Percentiles rank a stretch among this genome's conserved stretches.
These are phyloP conservation scores for Curvularia hawaiiensis DNA, from an alignment of 2,329 filamentous ascomycete genomes.

Conservation along the genomic window DNA sequence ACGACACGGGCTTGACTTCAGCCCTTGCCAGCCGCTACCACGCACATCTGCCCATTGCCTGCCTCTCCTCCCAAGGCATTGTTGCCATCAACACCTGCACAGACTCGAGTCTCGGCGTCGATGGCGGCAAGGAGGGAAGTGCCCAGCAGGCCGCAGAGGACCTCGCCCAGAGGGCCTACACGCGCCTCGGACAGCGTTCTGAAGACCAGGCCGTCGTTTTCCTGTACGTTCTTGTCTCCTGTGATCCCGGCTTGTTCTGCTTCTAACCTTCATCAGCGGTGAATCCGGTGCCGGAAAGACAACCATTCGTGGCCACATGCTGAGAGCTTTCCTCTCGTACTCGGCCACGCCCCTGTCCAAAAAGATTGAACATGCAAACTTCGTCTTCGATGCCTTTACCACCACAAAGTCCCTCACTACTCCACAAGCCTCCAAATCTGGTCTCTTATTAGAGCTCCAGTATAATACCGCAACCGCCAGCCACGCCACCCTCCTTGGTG, in stretches of 20 bases:
- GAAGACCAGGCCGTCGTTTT: slow-evolving; percentile 96
- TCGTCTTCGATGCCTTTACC: slow-evolving; percentile 93
- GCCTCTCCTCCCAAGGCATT: slow-evolving; percentile 87
- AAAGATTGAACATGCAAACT: slow-evolving; percentile 91
- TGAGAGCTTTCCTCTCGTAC: slow-evolving; percentile 84
- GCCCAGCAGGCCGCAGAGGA: slow-evolving; percentile 93
- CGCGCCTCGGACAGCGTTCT: slow-evolving; percentile 81
- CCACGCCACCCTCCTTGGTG: slow-evolving; percentile 87
- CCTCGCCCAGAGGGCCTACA: slow-evolving; percentile 83
- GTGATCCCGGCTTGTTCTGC: neutral
- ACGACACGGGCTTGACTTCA: slow-evolving; percentile 77
- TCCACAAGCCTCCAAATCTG: slow-evolving; percentile 92
- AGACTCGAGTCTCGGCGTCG: slow-evolving; percentile 81
- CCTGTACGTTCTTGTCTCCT: slow-evolving; percentile 66
- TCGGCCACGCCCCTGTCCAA: slow-evolving; percentile 91
- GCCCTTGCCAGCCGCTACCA: slow-evolving; percentile 91
- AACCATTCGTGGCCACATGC: slow-evolving; percentile 85
- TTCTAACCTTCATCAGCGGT: slow-evolving; percentile 62
- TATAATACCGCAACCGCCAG: slow-evolving; percentile 89
- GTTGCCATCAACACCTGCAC: slow-evolving; percentile 95
- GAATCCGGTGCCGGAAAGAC: slow-evolving; percentile 97
- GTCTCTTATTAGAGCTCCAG: slow-evolving; percentile 93
- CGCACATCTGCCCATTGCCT: slow-evolving; percentile 83
- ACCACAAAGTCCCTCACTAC: slow-evolving; percentile 97
- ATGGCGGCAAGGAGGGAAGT: slow-evolving; percentile 91